phyloP scores from a whole-genome alignment of 192 early-diverging fungal species.

The Bifiguratus adelaidae region DNA sequence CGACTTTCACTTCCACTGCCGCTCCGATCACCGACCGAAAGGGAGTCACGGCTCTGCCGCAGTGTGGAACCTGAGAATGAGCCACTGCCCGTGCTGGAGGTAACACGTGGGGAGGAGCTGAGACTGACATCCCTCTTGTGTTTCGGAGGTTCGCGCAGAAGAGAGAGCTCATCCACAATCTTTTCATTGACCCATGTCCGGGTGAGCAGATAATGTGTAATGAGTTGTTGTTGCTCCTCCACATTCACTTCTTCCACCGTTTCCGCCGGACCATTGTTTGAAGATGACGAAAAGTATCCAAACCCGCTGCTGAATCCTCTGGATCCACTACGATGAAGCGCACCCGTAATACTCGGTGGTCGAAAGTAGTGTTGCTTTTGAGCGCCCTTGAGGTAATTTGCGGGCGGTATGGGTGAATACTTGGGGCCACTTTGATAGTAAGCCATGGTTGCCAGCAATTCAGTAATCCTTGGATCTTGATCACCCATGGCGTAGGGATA shows the following conservation, averaged over 20 bases:
- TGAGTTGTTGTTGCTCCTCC: conserved; percentile 43
- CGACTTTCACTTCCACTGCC: conserved; percentile 20
- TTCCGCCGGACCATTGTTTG: conserved; percentile 1
- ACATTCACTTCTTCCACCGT: conserved; percentile 49
- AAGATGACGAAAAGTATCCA: conserved; percentile 16
- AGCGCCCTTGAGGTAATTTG: conserved; percentile 30
- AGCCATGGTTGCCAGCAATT: conserved; percentile 41
- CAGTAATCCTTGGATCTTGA: conserved; percentile 43
- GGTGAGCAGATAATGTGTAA: conserved; percentile 60
- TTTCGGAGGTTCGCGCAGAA: conserved; percentile 48
- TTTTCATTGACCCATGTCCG: conserved; percentile 64
- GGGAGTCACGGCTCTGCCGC: conserved; percentile 9
- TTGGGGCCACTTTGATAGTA: conserved; percentile 44
- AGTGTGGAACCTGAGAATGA: conserved; percentile 14
- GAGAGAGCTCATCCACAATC: conserved; percentile 64
- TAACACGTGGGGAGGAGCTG: neutral
- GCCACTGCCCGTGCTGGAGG: conserved; percentile 8
- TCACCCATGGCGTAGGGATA: conserved; percentile 8
- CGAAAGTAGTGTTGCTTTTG: conserved; percentile 42
- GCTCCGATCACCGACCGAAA: conserved; percentile 11
- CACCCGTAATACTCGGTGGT: conserved; percentile 30
- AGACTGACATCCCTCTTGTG: conserved; percentile 12
- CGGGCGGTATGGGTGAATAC: conserved; percentile 36
- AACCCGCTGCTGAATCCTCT: conserved; percentile 17
- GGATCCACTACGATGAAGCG: conserved; percentile 26